Base-by-base conservation (phyloP, 106 monocot genomes). In the Triglochin maritima region DNA sequence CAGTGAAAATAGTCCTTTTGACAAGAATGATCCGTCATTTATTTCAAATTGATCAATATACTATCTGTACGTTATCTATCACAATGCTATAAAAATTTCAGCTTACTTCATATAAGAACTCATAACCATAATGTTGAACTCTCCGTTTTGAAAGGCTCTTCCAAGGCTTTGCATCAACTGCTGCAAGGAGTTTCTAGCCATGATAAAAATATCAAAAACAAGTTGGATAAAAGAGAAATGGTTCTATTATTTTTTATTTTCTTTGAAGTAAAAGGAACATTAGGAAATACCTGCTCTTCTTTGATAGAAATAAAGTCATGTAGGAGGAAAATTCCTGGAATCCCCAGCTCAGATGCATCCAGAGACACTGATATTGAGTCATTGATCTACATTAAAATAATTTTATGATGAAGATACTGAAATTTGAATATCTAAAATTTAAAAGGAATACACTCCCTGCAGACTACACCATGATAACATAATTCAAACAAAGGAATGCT, bases 61-160 rank as follows among this genome's bases (percentile, higher is more conserved):
- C 1, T 29, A 29, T 29, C 29, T 29, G 29, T 29, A 29, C 29
- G 29, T 29, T 29, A 29, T 29, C 29, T 29, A 29, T 0, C 29
- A 29, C 29, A 29, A 29, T 29, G 29, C 29, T 29, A 29, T 29
- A 29, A 29, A 29, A 29, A 29, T 29, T 29, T 29, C 6, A 77
- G 79, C 86, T 84, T 77, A 92, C 98, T 62, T 84, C 72, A 71
- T 98, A 98, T 17, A 89, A 66, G 58, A 98, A 98, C 64, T 86
- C 92, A 69, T 92, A 89, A 59, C 92, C 98, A 78, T 98, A 92
- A 78, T 98, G 98, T 63, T 98, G 98, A 66, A 98, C 98, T 77
- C 92, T 88, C 76, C 98, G 84, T 80, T 98, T 98, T 3, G 89
- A 66, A 54, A 98, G 82, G 67, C 59, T 82, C 66, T 81, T 84